phyloP scores from a whole-genome alignment of 2,329 filamentous ascomycete species.

The Pseudocercospora cruenta region DNA sequence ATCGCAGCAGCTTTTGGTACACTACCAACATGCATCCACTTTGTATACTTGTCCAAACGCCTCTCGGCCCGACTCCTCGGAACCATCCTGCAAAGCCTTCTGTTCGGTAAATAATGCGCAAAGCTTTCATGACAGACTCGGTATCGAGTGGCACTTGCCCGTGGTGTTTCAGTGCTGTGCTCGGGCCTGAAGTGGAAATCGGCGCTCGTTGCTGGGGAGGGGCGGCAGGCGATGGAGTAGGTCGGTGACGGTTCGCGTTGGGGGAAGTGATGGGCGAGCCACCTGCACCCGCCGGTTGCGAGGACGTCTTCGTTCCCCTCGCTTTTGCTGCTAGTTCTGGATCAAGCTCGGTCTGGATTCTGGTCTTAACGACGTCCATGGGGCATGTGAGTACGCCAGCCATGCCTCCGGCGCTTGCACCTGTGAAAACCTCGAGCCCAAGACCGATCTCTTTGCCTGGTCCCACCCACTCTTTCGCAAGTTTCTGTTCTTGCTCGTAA shows the following conservation, averaged over 20 bases:
- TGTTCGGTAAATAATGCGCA: constrained; percentile 84
- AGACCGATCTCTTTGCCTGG: constrained; percentile 79
- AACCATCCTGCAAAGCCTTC: constrained; percentile 92
- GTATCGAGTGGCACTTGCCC: constrained; percentile 82
- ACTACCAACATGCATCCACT: constrained; percentile 95
- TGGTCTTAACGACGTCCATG: constrained; percentile 94
- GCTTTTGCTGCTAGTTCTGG: constrained; percentile 47
- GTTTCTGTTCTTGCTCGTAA: constrained; percentile 88
- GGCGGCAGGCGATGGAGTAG: constrained; percentile 12
- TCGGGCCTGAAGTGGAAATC: constrained; percentile 89
- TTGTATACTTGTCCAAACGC: constrained; percentile 97
- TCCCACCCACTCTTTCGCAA: constrained; percentile 77
- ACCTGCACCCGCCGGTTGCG: constrained; percentile 7
- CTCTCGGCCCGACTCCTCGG: constrained; percentile 86
- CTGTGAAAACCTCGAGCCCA: constrained; percentile 82
- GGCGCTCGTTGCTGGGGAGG: constrained; percentile 37
- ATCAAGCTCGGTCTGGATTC: constrained; percentile 89
- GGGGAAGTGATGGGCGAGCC: constrained; percentile 16
- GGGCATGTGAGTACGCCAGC: constrained; percentile 94
- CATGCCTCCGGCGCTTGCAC: constrained; percentile 85
- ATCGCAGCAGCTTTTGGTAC: constrained; percentile 83
- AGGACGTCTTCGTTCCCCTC: constrained; percentile 21
- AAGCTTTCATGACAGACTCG: constrained; percentile 81
- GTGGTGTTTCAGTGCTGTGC: constrained; percentile 77
- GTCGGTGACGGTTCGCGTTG: constrained; percentile 21